Evolutionary conservation across 768 basidiomycete genomes (phyloP).

Genomic region (Tylopilus plumbeoviolaceoides): DNA sequence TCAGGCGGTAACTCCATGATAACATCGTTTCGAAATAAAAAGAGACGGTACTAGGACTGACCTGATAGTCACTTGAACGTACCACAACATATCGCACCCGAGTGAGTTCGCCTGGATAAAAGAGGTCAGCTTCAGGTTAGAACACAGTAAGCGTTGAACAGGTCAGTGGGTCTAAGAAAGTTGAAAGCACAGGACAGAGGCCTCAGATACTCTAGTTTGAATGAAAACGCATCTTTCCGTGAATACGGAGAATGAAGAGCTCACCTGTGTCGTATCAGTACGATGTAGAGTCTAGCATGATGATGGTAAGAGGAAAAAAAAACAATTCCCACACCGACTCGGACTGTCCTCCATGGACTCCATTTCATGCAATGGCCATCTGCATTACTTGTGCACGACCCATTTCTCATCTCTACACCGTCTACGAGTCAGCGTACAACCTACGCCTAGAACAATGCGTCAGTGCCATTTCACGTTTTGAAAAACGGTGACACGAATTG

Average conservation of each 20-base stretch:
- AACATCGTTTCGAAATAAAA: constrained; percentile 8
- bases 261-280: not conserved
- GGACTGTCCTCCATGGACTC: not conserved
- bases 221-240: not conserved
- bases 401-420: constrained; percentile 70
- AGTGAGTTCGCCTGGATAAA: not conserved
- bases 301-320: not conserved
- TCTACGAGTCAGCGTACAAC: constrained; percentile 76
- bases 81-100: not conserved
- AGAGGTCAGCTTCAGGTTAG: not conserved
- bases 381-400: constrained; percentile 72
- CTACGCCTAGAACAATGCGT: constrained; percentile 83
- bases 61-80: not conserved
- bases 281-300: too few relatives aligned
- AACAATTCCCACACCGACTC: constrained; percentile 6
- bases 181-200: constrained; percentile 1
- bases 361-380: constrained; percentile 56
- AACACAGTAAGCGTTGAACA: not conserved
- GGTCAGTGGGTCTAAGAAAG: not conserved
- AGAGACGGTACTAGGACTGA: not conserved
- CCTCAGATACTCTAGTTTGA: constrained; percentile 13
- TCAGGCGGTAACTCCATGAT: constrained; percentile 18
- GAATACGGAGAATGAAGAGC: not conserved
- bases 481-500: not conserved
- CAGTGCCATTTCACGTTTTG: constrained; percentile 28